Evolutionary conservation across 2,329 filamentous ascomycete genomes (phyloP).

Genomic region (Penicillium brevicompactum): DNA sequence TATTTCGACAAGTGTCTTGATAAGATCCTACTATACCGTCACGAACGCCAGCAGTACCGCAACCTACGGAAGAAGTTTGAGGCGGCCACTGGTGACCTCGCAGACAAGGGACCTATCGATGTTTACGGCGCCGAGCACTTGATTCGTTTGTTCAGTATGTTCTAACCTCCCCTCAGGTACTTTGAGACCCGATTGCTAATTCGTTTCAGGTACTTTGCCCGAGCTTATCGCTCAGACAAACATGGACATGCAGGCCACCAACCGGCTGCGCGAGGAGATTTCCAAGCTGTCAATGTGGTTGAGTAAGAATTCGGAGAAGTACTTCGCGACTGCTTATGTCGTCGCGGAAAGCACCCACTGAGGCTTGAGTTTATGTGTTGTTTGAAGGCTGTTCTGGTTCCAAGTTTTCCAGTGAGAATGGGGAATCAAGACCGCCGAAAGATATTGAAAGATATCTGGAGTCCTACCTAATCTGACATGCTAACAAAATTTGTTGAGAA

Average conservation of each 20-base stretch:
- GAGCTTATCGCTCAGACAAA: constrained; percentile 96
- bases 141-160: constrained; percentile 80
- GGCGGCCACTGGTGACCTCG: constrained; percentile 61
- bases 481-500: no score
- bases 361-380: not conserved
- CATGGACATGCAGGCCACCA: constrained; percentile 91
- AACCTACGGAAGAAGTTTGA: constrained; percentile 73
- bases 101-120: constrained; percentile 73
- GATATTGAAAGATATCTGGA: no score
- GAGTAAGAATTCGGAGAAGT: constrained; percentile 71
- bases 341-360: constrained; percentile 42
- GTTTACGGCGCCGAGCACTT: constrained; percentile 94
- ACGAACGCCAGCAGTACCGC: constrained; percentile 86
- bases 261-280: constrained; percentile 84
- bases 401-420: not conserved
- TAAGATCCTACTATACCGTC: constrained; percentile 88
- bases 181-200: constrained; percentile 3
- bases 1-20: constrained; percentile 93
- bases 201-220: constrained; percentile 74
- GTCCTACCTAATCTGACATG: no score
- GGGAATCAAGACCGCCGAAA: no score
- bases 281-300: constrained; percentile 85
- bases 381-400: not conserved
- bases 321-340: constrained; percentile 62
- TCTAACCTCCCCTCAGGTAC: not conserved